phyloP scores from a whole-genome alignment of 371 early-diverging fungal genomes.

The Actinomucor elegans region DNA sequence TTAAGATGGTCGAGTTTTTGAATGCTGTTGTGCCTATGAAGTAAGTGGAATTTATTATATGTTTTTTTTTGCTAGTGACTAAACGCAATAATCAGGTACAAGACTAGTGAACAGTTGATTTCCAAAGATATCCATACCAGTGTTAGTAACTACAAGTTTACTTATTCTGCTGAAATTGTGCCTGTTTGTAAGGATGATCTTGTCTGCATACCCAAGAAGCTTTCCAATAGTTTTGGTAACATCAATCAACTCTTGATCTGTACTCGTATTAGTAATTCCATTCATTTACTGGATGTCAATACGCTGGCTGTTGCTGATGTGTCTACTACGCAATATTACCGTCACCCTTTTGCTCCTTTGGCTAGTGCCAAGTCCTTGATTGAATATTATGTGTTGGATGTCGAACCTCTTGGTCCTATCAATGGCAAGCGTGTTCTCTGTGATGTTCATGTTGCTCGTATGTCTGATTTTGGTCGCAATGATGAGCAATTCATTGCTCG shows the following conservation, averaged over 20 bases:
- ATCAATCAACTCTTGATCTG: slow-evolving; percentile 84
- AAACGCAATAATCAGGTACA: too few relatives aligned
- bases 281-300: slow-evolving; percentile 86
- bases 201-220: slow-evolving; percentile 82
- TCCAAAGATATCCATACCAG: slow-evolving; percentile 95
- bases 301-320: slow-evolving; percentile 79
- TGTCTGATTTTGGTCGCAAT: slow-evolving; percentile 82
- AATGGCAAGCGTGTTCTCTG: slow-evolving; percentile 76
- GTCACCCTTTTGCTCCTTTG: slow-evolving; percentile 76
- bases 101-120: slow-evolving; percentile 95
- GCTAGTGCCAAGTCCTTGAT: slow-evolving; percentile 73
- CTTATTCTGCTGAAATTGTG: slow-evolving; percentile 88
- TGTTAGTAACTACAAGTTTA: slow-evolving; percentile 95
- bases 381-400: slow-evolving; percentile 95
- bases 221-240: slow-evolving; percentile 83
- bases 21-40: slow-evolving; percentile 82
- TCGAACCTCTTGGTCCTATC: slow-evolving; percentile 78
- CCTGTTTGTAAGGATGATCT: slow-evolving; percentile 99
- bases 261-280: slow-evolving; percentile 81
- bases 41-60: too few relatives aligned
- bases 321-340: slow-evolving; percentile 78
- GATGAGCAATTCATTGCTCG: slow-evolving; percentile 85
- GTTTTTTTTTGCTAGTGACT: too few relatives aligned
- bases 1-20: slow-evolving; percentile 97
- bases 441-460: slow-evolving; percentile 77